Evolutionary conservation across 1,139 yeast species (phyloP).

Genomic region (Blastobotrys raffinosifermentans): DNA sequence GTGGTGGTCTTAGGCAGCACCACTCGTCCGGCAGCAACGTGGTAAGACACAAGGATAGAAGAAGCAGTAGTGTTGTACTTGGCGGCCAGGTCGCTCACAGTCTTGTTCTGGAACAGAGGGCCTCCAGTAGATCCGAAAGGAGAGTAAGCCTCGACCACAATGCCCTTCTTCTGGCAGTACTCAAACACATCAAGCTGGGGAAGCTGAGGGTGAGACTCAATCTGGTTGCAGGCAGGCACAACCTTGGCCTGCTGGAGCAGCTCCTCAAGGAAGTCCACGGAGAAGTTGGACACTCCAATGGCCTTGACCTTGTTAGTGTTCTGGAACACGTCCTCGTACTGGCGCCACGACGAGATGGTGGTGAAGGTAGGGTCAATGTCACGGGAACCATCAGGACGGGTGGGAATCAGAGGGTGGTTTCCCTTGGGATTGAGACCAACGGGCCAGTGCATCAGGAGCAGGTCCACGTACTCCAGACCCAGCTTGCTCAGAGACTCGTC

Average conservation of each 20-base stretch:
- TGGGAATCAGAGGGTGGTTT: conserved; percentile 39
- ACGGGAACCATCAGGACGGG: conserved; percentile 40
- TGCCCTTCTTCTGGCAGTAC: conserved; percentile 48
- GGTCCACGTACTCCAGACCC: conserved; percentile 74
- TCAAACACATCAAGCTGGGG: conserved; percentile 62
- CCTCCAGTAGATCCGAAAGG: conserved; percentile 72
- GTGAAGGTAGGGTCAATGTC: conserved; percentile 48
- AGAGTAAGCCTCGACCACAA: conserved; percentile 67
- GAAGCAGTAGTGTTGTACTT: conserved; percentile 54
- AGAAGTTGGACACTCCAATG: conserved; percentile 77
- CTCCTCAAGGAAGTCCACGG: conserved; percentile 46
- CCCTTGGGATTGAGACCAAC: conserved; percentile 44
- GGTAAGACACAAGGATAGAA: conserved; percentile 65
- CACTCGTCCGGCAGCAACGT: conserved; percentile 59
- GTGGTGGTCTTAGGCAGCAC: conserved; percentile 71
- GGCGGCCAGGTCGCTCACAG: conserved; percentile 41
- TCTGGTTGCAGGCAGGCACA: conserved; percentile 67
- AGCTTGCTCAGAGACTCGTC: conserved; percentile 58
- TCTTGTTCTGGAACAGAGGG: conserved; percentile 48
- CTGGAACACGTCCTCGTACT: conserved; percentile 53
- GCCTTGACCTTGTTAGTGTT: conserved; percentile 56
- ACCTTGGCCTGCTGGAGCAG: conserved; percentile 48
- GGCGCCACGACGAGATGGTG: conserved; percentile 62
- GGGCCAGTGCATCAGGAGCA: conserved; percentile 89
- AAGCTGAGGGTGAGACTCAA: conserved; percentile 68